Conservation (phyloP, 805 yeast genomes). For the Lachancea lanzarotensis region DNA sequence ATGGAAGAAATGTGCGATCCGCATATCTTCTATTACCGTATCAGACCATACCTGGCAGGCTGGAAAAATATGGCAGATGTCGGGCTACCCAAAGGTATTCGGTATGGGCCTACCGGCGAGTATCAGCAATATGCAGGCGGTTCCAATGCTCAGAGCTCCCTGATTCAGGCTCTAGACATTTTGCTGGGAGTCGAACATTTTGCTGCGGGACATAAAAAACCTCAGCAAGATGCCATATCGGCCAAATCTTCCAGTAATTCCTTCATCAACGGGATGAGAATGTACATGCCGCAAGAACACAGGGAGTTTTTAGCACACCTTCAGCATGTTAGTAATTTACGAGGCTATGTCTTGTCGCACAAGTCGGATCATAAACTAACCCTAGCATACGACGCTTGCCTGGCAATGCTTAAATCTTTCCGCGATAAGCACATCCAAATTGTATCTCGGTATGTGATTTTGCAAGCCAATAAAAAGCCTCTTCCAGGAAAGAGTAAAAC, state of each 20-base stretch:
- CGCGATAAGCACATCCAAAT: slow-evolving; percentile 92
- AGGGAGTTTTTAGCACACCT: slow-evolving; percentile 63
- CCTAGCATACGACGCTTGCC: slow-evolving; percentile 77
- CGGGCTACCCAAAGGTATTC: slow-evolving; percentile 74
- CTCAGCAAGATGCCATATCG: slow-evolving; percentile 20
- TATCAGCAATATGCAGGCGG: slow-evolving; percentile 75
- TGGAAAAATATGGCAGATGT: slow-evolving; percentile 89
- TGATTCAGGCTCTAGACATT: slow-evolving; percentile 81
- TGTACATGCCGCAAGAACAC: slow-evolving; percentile 87
- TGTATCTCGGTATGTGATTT: slow-evolving; percentile 77
- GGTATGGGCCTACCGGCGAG: slow-evolving; percentile 58
- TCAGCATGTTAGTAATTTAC: slow-evolving; percentile 49
- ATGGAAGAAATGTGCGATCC: slow-evolving; percentile 97
- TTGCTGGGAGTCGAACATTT: slow-evolving; percentile 69
- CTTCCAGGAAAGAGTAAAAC: slow-evolving; percentile 53
- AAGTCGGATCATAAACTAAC: slow-evolving; percentile 47
- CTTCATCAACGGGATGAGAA: slow-evolving; percentile 77
- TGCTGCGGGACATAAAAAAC: slow-evolving; percentile 60
- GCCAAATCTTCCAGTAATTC: slow-evolving; percentile 33
- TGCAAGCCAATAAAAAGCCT: slow-evolving; percentile 60
- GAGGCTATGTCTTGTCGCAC: slow-evolving; percentile 53
- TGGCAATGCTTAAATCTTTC: slow-evolving; percentile 81
- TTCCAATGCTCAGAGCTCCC: slow-evolving; percentile 86
- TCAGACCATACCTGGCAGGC: slow-evolving; percentile 88
- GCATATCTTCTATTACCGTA: slow-evolving; percentile 76